These are phyloP conservation scores for Theileria luwenshuni DNA, from an alignment of 169 alveolate species.

Conservation along the genomic window DNA sequence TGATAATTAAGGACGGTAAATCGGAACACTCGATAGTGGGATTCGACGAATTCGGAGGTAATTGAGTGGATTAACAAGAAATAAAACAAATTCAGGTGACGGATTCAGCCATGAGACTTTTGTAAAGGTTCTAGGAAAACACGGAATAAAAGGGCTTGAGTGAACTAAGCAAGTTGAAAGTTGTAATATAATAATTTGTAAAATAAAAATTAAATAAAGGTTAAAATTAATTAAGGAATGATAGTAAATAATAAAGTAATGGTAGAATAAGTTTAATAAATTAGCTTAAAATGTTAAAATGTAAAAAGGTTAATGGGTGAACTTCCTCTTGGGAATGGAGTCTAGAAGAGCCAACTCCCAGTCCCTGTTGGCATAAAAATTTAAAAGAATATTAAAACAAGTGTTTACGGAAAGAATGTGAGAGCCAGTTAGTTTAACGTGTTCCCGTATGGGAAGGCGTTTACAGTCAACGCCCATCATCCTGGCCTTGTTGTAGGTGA, in stretches of 20 bases:
- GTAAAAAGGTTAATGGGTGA: too few relatives aligned
- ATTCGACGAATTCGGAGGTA: constrained; percentile 79
- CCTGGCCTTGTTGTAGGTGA: constrained; percentile 50
- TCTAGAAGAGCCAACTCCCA: constrained; percentile 59
- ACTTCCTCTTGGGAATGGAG: constrained; percentile 64
- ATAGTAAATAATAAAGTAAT: not conserved
- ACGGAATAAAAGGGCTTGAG: constrained; percentile 35
- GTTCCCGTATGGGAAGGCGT: constrained; percentile 66
- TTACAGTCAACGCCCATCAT: constrained; percentile 50
- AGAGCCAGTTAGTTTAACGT: constrained; percentile 60
- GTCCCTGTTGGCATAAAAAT: constrained; percentile 38
- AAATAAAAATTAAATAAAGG: not conserved
- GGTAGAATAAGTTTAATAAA: not conserved
- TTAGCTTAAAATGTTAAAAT: too few relatives aligned
- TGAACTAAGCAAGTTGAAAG: too few relatives aligned
- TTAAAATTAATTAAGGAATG: not conserved
- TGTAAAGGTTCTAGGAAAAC: constrained; percentile 38
- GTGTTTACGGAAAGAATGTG: constrained; percentile 67
- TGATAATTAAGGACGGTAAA: constrained; percentile 73
- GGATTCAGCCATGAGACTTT: constrained; percentile 54
- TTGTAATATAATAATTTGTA: too few relatives aligned
- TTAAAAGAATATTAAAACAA: constrained; percentile 47
- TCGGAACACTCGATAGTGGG: constrained; percentile 78
- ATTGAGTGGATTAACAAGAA: constrained; percentile 9
- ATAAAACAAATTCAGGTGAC: constrained; percentile 43